These are phyloP conservation scores for Galium porrigens DNA, from an alignment of 305 asterid species.

Conservation along the genomic window DNA sequence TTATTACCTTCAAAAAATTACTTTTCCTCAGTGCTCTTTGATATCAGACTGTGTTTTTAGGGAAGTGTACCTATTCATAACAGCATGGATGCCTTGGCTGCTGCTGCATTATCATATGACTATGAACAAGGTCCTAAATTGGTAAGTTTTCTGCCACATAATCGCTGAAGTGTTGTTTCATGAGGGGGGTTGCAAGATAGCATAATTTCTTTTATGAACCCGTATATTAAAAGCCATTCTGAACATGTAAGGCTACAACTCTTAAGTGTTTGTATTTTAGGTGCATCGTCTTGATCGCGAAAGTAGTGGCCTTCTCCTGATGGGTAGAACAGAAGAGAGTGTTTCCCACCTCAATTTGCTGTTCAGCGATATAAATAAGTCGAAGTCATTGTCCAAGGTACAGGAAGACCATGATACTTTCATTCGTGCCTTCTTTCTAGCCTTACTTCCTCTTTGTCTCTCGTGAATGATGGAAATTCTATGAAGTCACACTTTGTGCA, in stretches of 20 bases:
- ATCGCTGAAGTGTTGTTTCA: not conserved
- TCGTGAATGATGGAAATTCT: not conserved
- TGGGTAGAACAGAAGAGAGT: constrained; percentile 84
- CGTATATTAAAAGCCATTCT: not conserved
- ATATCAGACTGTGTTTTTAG: constrained; percentile 21
- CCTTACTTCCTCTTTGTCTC: not conserved
- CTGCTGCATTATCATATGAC: constrained; percentile 73
- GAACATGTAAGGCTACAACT: not conserved
- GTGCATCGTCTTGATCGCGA: constrained; percentile 91
- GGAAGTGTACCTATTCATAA: constrained; percentile 68
- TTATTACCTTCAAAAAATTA: constrained; percentile 3
- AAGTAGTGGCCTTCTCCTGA: constrained; percentile 73
- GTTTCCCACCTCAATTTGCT: constrained; percentile 56
- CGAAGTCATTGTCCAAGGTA: constrained; percentile 47
- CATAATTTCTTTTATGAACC: not conserved
- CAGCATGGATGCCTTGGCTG: constrained; percentile 98
- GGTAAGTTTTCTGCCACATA: constrained; percentile 28
- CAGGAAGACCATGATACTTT: constrained; percentile 13
- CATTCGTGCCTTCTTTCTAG: not conserved
- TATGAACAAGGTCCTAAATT: constrained; percentile 81
- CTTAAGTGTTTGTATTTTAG: constrained; percentile 20
- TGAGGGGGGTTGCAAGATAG: not conserved
- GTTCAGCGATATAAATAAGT: constrained; percentile 45
- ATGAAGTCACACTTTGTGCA: not conserved
- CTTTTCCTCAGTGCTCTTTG: not conserved